phyloP scores from a whole-genome alignment of 441 rosid species.

The Corymbia citriodora region DNA sequence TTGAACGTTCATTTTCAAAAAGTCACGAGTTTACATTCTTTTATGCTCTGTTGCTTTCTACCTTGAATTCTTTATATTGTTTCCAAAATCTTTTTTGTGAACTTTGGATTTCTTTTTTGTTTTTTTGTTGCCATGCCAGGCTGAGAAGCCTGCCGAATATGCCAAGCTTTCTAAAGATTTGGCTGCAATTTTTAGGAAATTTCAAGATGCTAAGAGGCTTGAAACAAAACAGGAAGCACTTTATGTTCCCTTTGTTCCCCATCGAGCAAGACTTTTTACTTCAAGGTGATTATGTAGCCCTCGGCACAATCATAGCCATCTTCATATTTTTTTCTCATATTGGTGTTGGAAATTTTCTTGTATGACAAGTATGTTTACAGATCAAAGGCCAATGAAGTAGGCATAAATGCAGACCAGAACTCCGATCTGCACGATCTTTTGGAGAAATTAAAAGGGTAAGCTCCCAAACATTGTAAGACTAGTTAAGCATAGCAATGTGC shows the following conservation, averaged over 20 bases:
- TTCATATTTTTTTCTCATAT: neutral
- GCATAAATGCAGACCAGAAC: neutral
- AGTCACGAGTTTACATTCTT: neutral
- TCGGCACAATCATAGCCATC: neutral
- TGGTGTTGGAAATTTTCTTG: neutral
- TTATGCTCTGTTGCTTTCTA: neutral
- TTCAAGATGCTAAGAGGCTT: constrained; percentile 87
- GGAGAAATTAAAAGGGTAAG: neutral
- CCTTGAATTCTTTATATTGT: neutral
- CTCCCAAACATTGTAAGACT: neutral
- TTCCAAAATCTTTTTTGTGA: neutral
- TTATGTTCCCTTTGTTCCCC: constrained; percentile 69
- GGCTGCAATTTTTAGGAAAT: constrained; percentile 77
- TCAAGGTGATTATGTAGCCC: neutral
- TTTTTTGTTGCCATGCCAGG: constrained; percentile 25
- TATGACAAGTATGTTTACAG: neutral
- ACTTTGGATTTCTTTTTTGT: neutral
- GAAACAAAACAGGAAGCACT: constrained; percentile 86
- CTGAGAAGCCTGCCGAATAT: constrained; percentile 74
- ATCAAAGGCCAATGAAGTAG: neutral
- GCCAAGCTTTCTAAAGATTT: constrained; percentile 96
- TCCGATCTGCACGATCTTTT: neutral
- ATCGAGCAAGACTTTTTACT: constrained; percentile 38
- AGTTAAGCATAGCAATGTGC: neutral
- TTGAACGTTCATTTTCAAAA: neutral